Evolutionary conservation across 805 yeast species (phyloP).

Genomic region (Jamesozyma piceae): DNA sequence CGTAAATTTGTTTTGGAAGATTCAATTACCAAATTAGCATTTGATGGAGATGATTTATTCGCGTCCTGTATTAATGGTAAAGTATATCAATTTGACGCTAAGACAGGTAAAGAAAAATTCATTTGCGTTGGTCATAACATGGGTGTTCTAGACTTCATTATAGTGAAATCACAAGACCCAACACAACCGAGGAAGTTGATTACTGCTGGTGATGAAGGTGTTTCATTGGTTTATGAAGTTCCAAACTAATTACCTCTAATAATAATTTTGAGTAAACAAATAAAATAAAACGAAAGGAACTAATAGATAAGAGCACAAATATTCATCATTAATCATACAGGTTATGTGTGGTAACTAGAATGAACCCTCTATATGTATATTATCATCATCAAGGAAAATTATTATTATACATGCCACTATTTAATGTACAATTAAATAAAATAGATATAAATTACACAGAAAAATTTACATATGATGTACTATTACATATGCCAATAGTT

Average conservation of each 20-base stretch:
- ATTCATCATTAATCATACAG: background rate
- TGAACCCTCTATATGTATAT: background rate
- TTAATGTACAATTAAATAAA: background rate
- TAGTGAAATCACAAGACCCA: constrained; percentile 38
- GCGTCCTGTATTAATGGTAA: constrained; percentile 80
- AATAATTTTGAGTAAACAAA: too few relatives aligned
- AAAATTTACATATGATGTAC: background rate
- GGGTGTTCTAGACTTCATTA: constrained; percentile 83
- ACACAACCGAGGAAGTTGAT: constrained; percentile 42
- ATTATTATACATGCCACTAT: background rate
- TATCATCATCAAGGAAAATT: background rate
- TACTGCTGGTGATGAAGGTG: constrained; percentile 97
- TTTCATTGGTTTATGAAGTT: constrained; percentile 58
- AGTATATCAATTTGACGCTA: constrained; percentile 78
- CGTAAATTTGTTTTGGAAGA: constrained; percentile 61
- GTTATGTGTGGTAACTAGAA: background rate
- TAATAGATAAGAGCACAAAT: background rate
- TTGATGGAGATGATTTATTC: constrained; percentile 48
- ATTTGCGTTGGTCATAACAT: constrained; percentile 86
- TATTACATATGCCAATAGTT: background rate
- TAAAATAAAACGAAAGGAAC: background rate
- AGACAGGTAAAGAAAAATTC: constrained; percentile 71
- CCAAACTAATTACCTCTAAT: constrained; percentile 17
- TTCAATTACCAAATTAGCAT: constrained; percentile 72
- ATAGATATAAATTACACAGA: background rate